A percentile compares a stretch with the other conserved stretches of the same genome.
Evolutionary conservation across 495 filamentous ascomycete species (phyloP).

Genomic region (Aspergillus avenaceus): DNA sequence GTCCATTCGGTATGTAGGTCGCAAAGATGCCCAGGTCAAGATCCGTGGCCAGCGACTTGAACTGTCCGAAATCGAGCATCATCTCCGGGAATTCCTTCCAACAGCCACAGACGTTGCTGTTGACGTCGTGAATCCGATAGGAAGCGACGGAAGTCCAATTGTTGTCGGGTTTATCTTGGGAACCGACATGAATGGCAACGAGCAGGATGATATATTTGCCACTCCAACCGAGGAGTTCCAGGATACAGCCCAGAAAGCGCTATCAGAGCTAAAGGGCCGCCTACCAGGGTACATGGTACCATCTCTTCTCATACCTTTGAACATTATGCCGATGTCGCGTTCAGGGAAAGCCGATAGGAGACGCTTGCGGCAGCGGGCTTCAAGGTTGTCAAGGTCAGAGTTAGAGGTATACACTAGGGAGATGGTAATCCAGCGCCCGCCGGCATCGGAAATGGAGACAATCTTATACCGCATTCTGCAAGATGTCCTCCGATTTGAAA

Average conservation of each 20-base stretch:
- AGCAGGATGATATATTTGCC: background rate
- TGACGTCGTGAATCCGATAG: background rate
- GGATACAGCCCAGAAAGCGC: background rate
- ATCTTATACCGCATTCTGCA: slow-evolving; percentile 26
- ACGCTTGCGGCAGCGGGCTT: background rate
- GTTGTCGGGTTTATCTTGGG: background rate
- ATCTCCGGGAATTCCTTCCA: background rate
- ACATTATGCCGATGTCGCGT: slow-evolving; percentile 1
- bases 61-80: slow-evolving; percentile 32
- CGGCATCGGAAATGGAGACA: slow-evolving; percentile 15
- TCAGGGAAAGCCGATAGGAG: slow-evolving; percentile 16
- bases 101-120: background rate
- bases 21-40: slow-evolving; percentile 5
- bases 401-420: background rate
- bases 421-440: background rate
- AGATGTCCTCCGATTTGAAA: slow-evolving; percentile 15
- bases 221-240: background rate
- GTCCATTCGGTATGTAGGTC: background rate
- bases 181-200: background rate
- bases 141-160: background rate
- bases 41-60: slow-evolving; percentile 3
- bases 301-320: slow-evolving; percentile 5
- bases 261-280: background rate
- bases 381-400: background rate
- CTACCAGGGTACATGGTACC: slow-evolving; percentile 7